A percentile compares a stretch with the other conserved stretches of the same genome.
Evolutionary conservation across 257 asterid species (phyloP).

Genomic region (Catharanthus roseus): DNA sequence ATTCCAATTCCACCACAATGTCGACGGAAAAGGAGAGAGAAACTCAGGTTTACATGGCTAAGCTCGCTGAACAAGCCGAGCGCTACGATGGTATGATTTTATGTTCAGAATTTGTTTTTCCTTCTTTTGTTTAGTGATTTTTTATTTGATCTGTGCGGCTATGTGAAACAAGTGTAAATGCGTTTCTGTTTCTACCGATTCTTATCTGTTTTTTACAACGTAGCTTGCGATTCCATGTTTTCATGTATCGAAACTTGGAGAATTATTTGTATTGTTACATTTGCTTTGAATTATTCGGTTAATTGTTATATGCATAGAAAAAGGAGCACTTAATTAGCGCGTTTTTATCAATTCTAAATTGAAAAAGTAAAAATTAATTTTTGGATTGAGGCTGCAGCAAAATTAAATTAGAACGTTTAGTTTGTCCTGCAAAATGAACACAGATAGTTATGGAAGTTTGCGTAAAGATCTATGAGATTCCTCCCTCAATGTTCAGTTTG

Average conservation of each 20-base stretch:
- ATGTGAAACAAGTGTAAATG: too few species aligned
- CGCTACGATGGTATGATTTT: constrained; percentile 69
- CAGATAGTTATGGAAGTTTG: not conserved
- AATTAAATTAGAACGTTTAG: too few species aligned
- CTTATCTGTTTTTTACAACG: not conserved
- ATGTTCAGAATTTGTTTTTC: not conserved
- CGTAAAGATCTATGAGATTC: not conserved
- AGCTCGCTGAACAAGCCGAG: constrained; percentile 87
- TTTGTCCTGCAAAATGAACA: not conserved
- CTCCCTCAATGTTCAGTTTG: not conserved
- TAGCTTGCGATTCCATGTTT: not conserved
- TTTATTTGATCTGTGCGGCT: not conserved
- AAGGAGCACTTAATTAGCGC: not conserved
- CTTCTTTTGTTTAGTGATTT: not conserved
- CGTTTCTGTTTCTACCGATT: not conserved
- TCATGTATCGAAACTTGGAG: not conserved
- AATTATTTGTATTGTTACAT: not conserved
- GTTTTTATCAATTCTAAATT: not conserved
- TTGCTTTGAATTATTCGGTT: not conserved
- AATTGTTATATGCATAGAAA: too few species aligned
- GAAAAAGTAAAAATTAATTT: not conserved
- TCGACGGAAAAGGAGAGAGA: constrained; percentile 70
- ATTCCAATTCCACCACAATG: constrained; percentile 27
- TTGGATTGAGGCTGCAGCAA: not conserved
- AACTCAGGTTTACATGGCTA: constrained; percentile 75